Evolutionary conservation across 805 yeast species (phyloP), one percentile per base, ranked within the genome.

Genomic region (Cyberlindnera maclurae): DNA sequence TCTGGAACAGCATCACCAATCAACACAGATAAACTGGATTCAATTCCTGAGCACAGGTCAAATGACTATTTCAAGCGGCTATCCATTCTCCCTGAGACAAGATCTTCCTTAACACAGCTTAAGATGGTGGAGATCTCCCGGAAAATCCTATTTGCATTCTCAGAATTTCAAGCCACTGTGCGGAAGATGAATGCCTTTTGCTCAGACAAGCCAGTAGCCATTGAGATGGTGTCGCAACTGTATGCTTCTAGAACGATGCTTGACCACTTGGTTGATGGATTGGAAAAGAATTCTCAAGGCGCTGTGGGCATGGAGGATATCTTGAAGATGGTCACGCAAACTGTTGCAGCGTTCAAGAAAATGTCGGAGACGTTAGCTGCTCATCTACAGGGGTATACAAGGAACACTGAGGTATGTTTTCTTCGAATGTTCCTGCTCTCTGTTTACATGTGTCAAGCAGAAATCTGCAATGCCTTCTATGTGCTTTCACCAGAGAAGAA

Each of bases 31-130:
- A 44, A 36, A 17, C 29, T 43, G 12, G 45, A 46, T 15, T 37
- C 47, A 1, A 39, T 43, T 38, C 58, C 67, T 2, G 75, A 70
- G 33, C 71, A 65, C 31, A 74, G 70, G 47, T 73, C 75, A 29
- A 75, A 74, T 16, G 85, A 83, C 17, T 79, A 78, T 52, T 77
- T 79, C 59, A 67, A 79, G 49, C 65, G 87, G 43, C 57, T 81
- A 29, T 78, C 86, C 0, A 76, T 82, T 0, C 55, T 82, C 12
- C 80, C 77, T 10, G 88, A 81, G 41, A 66, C 58, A 32, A 44
- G 59, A 4, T 18, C 34, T 13, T 43, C 39, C 39, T 12, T 50
- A 42, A 43, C 44, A 12, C 35, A 37, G 29, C 33, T 39, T 33
- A 55, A 52, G 36, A 45, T 64, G 11, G 58, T 68, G 13, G 73